Percentiles rank a stretch among this genome's conserved stretches.
Conservation (phyloP, 192 early-diverging fungal genomes). For the Coemansia sp. region DNA sequence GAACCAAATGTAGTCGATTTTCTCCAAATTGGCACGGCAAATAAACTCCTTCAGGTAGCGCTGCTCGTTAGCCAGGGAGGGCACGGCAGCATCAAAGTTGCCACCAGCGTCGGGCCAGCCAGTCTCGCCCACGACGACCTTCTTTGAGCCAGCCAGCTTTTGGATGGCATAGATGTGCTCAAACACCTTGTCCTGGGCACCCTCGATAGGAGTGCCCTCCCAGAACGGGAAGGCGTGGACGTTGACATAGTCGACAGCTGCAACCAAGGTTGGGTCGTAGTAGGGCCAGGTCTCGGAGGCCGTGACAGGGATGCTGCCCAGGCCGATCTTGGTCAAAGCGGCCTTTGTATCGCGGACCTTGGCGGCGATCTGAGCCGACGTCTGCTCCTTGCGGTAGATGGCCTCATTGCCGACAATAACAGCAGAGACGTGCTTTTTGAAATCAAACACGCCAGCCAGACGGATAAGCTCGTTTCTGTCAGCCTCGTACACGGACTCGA, state of each 20-base stretch:
- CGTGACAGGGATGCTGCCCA: constrained; percentile 47
- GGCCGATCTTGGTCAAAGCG: constrained; percentile 44
- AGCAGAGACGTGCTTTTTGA: constrained; percentile 55
- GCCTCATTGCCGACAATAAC: constrained; percentile 70
- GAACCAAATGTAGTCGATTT: constrained; percentile 67
- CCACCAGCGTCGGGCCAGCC: constrained; percentile 67
- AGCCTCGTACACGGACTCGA: constrained; percentile 44
- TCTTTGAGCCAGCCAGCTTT: constrained; percentile 53
- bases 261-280: constrained; percentile 55
- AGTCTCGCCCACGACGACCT: constrained; percentile 66
- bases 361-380: constrained; percentile 38
- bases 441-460: constrained; percentile 45
- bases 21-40: constrained; percentile 61
- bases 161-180: constrained; percentile 58
- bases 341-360: constrained; percentile 58
- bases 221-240: constrained; percentile 74
- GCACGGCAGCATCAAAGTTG: constrained; percentile 55
- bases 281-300: constrained; percentile 53
- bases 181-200: constrained; percentile 60
- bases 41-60: constrained; percentile 64
- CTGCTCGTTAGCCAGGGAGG: constrained; percentile 63
- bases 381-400: constrained; percentile 62
- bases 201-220: constrained; percentile 55
- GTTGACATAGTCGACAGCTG: constrained; percentile 62
- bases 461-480: constrained; percentile 50